Base-by-base conservation (phyloP, 345 rosid species). In the Lumnitzera racemosa region DNA sequence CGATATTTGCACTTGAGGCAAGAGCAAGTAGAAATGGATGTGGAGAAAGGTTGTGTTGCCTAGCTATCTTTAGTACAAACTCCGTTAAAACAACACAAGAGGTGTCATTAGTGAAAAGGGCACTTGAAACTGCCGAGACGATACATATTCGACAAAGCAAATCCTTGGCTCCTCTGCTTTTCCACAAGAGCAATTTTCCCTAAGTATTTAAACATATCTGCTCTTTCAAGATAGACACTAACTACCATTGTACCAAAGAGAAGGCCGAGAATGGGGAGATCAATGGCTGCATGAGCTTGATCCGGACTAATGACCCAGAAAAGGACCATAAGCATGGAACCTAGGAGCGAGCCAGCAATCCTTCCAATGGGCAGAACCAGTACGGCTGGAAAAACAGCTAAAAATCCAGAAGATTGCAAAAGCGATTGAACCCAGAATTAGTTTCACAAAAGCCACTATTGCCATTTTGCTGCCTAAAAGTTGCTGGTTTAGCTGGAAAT, bases 241-340 rank as follows among this genome's bases (percentile, higher is more conserved):
- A 89, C 92, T 47, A 91, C 92, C 92, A 91, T 89, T 0, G 95
- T 91, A 13, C 96, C 96, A 46, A 89, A 91, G 36, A 91, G 84
- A 63, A 89, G 95, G 10, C 96, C 92, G 20, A 91, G 85, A 43
- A 91, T 85, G 0, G 90, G 83, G 49, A 91, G 90, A 64, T 91
- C 92, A 50, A 91, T 82, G 11, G 98, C 84, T 4, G 80, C 84
- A 55, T 87, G 83, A 23, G 96, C 96, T 61, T 91, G 81, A 46
- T 87, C 88, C 0, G 92, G 95, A 27, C 82, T 70, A 31, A 87
- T 66, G 49, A 89, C 89, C 89, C 52, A 76, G 72, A 89, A 89
- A 48, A 89, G 53, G 62, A 91, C 92, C 98, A 89, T 91, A 13
- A 91, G 87, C 85, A 85, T 81, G 13, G 87, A 95, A 13, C 95